Evolutionary conservation across 108 stramenopile genomes (phyloP), one percentile per base, ranked within the genome.

Genomic region (Nitzschia sp.): DNA sequence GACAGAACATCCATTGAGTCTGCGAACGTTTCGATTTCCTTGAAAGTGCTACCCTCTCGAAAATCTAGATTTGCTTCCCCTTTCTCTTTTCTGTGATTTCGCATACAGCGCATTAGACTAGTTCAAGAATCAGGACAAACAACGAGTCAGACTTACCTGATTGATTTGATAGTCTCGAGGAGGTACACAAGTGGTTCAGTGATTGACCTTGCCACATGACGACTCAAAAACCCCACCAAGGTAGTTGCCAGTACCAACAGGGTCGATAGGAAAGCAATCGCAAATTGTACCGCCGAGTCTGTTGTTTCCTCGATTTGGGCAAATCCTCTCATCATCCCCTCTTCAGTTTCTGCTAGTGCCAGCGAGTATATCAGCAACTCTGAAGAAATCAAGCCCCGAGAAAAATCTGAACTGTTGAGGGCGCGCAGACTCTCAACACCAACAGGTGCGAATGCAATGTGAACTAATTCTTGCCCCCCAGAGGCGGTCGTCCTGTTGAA

Each of bases 1-100:
- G 69, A 78, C 22, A 83, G 69, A n/a, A 51, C 72, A 46, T 83
- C 79, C 37, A 80, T 56, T 20, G 82, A 69, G 7, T 53, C 38
- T 12, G 65, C 67, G 41, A 83, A 76, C 14, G 26, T 63, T 25
- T 69, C 57, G 19, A 80, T 74, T 37, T 83, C 82, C 8, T 62
- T 41, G 12, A 39, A 62, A 37, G 70, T 76, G 68, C 41, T 74
- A 43, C 51, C 52, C 24, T 22, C 37, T 71, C 76, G 61, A 56
- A 67, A 17, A 43, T 52, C 22, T 38, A 53, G 53, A 29, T 17
- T 42, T 69, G 19, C 59, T 41, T 39, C 66, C 37, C 0, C 17
- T 3, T 48, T 40, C 60, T 66, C 71, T 44, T 67, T 77, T 51
- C 65, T 66, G 41, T 72, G n/a, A n/a, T 76, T 20, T 70, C 62